Percentiles rank a stretch among this genome's conserved stretches.
These are phyloP conservation scores for Pulveroboletus frians DNA, from an alignment of 768 basidiomycete genomes.

Conservation along the genomic window DNA sequence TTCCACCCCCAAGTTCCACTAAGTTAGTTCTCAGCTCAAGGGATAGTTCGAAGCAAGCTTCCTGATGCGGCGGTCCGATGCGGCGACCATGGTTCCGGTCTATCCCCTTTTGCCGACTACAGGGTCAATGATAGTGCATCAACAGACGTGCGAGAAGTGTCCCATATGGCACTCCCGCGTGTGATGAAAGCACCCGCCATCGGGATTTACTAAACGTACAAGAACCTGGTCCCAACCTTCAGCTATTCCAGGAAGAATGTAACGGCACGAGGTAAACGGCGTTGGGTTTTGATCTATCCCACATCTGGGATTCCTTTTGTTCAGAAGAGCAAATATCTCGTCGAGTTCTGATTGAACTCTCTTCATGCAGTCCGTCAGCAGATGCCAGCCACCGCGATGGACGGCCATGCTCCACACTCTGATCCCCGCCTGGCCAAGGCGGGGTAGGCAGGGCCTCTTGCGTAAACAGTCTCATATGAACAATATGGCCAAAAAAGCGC, in stretches of 20 bases:
- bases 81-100: background rate
- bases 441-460: background rate
- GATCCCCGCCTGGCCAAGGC: background rate
- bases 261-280: constrained; percentile 8
- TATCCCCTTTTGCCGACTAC: background rate
- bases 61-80: background rate
- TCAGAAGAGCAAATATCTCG: background rate
- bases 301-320: constrained; percentile 19
- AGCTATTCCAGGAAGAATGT: constrained; percentile 4
- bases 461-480: background rate
- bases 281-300: constrained; percentile 2
- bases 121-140: constrained; percentile 1
- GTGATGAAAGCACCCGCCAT: background rate
- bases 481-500: background rate
- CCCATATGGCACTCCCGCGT: constrained; percentile 2
- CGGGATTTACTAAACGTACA: constrained; percentile 8
- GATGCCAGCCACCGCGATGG: background rate
- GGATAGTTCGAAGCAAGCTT: background rate
- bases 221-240: background rate
- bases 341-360: background rate
- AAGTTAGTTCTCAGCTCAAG: background rate
- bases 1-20: background rate
- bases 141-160: background rate
- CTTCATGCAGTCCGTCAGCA: constrained; percentile 6
- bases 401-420: background rate